A percentile compares a stretch with the other conserved stretches of the same genome.
These are phyloP conservation scores for Talaromyces stipitatus DNA, from an alignment of 495 filamentous ascomycete species.

Conservation along the genomic window DNA sequence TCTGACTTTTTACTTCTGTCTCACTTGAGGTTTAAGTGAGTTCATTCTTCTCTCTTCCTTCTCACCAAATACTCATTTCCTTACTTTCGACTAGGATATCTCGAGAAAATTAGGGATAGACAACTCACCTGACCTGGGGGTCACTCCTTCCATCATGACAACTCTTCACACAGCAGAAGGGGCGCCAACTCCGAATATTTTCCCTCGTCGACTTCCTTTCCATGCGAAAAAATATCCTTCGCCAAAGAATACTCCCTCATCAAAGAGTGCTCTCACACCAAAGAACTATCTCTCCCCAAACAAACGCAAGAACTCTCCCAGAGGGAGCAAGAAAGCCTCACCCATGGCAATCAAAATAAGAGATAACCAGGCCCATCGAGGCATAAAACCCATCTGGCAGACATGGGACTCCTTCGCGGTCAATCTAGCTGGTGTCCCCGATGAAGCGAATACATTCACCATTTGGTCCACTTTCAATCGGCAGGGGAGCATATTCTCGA, in stretches of 20 bases:
- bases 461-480: slow-evolving; percentile 31
- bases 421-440: slow-evolving; percentile 24
- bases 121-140: background rate
- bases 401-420: slow-evolving; percentile 31
- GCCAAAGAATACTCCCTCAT: too few relatives aligned
- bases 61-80: background rate
- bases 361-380: background rate
- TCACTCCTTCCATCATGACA: background rate
- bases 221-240: background rate
- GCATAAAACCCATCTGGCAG: slow-evolving; percentile 19
- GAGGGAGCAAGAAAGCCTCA: background rate
- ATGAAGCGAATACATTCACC: slow-evolving; percentile 19
- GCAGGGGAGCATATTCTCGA: slow-evolving; percentile 32
- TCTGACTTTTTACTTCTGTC: background rate
- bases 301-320: background rate
- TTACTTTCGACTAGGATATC: too few relatives aligned
- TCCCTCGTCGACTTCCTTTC: background rate
- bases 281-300: background rate
- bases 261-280: too few relatives aligned
- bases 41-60: background rate
- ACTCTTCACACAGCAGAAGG: background rate
- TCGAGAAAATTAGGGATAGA: background rate
- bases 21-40: background rate
- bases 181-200: background rate
- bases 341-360: background rate